Evolutionary conservation across 164 flowering plant genomes (phyloP), one percentile per base, ranked within the genome.

Genomic region (Echeveria elegans): DNA sequence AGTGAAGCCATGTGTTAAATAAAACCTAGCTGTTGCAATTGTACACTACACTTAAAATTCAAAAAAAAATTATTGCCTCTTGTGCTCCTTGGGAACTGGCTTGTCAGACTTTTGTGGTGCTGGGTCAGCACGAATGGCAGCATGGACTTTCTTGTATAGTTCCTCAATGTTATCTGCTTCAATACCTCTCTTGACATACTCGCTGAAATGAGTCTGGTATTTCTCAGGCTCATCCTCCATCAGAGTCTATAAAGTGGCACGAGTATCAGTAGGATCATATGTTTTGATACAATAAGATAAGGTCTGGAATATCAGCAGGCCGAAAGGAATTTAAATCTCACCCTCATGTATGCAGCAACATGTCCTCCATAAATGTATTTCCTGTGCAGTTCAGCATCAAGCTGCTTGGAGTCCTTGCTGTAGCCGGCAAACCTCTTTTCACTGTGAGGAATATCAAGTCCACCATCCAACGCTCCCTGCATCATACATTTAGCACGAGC

Each of bases 401-500:
- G 79, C 9, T 36, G 38, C 38, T 36, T 36, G 38, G 38, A 36
- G 9, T 36, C 38, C 9, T 36, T 36, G 38, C 38, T 36, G 38
- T 5, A 36, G 6, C 38, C 38, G 1, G 38, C 38, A 36, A 36
- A 36, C 38, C 38, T 79, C 77, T 85, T 82, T 8, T 85, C 85
- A 41, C 85, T 81, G 76, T 85, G 88, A 53, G 88, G 86, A 72
- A 83, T 81, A 24, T 85, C 88, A 63, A 85, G 74, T 5, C 86
- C 86, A 41, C 81, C 88, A 74, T 83, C 88, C 59, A 83, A 69
- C 16, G 85, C 88, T 60, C 85, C 86, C 83, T 82, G 68, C 16
- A 61, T 5, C 7, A 36, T 36, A n/a, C 38, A 36, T 36, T 36
- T 10, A 36, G 38, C 38, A 36, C 1, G 9, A 36, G 6, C 38